Evolutionary conservation across 148 eudicot species (phyloP), one percentile per base, ranked within the genome.

Genomic region (Nyssa sinensis): DNA sequence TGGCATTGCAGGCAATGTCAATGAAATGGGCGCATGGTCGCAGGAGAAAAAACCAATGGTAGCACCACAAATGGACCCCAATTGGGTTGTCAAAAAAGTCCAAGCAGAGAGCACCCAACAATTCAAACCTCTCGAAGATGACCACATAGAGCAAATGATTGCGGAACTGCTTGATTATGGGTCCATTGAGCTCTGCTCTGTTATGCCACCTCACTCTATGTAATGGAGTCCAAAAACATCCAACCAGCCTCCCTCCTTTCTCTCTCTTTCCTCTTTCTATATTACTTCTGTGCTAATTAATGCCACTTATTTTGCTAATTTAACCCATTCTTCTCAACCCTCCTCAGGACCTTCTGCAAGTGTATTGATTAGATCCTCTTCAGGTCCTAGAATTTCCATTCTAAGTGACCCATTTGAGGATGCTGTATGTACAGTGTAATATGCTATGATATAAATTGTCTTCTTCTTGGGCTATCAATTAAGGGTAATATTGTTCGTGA

Each of bases 121-220:
- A 29, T 73, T 73, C 44, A 64, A 82, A 74, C 72, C 70, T 7
- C 77, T 90, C 23, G 89, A 84, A 66, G 94, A 90, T 39, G 84
- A 84, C 31, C 86, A 90, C 34, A 88, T 90, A 62, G 91, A 90
- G 77, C 91, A 90, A 77, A 90, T 90, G 94, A 90, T 90, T 44
- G 70, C 84, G 69, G 94, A 90, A 51, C 75, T 90, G 66, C 88
- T 90, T 25, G 79, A 86, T 72, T 84, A 86, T 75, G 94, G 91
- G 19, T 86, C 94, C 41, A 79, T 90, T 74, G 91, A 90, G 75
- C 77, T 81, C 10, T 73, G 74, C 73, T 66, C 83, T 27, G 70
- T 53, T 16, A 11, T 59, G 11, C 70, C 41, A 66, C 57, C 66
- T 13, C 62, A 67, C 1, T 17, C 32, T 23, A 37, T 34, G 14